A percentile compares a stretch with the other conserved stretches of the same genome.
These are phyloP conservation scores for Ceratobasidium sp. DNA, from an alignment of 1,284 basidiomycete genomes.

Conservation along the genomic window DNA sequence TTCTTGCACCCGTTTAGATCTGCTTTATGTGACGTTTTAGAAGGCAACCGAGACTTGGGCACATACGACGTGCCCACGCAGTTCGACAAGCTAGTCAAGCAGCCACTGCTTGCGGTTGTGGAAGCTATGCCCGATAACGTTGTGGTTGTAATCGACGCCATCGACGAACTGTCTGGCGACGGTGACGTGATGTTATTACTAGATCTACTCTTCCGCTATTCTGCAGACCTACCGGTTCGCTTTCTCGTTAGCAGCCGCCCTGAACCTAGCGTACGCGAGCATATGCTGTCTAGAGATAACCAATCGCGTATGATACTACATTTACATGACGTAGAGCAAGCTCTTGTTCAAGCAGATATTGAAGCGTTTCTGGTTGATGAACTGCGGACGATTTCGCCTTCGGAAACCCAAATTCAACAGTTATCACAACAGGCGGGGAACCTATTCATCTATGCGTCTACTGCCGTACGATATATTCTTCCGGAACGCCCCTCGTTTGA, in stretches of 20 bases:
- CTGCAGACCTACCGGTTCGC: neutral
- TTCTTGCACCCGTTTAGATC: neutral
- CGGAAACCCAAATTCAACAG: neutral
- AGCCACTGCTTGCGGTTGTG: neutral
- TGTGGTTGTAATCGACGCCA: constrained; percentile 11
- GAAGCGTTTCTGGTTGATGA: constrained; percentile 7
- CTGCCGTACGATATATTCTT: constrained; percentile 23
- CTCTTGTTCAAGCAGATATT: constrained; percentile 16
- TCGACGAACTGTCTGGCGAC: constrained; percentile 12
- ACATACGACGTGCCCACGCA: neutral
- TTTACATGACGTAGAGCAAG: constrained; percentile 15
- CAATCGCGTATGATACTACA: neutral
- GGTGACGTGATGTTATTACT: neutral
- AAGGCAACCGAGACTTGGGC: neutral
- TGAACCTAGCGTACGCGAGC: neutral
- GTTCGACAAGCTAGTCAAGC: constrained; percentile 14
- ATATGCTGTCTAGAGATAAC: neutral
- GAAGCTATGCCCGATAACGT: neutral
- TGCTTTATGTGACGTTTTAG: neutral
- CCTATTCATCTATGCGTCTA: constrained; percentile 31
- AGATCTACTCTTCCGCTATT: neutral
- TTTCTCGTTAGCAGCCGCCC: constrained; percentile 27
- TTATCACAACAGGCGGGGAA: neutral
- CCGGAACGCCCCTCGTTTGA: too few species aligned
- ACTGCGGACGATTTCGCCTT: neutral